phyloP scores from a whole-genome alignment of 805 yeast genomes.

The Metschnikowia lochheadii region DNA sequence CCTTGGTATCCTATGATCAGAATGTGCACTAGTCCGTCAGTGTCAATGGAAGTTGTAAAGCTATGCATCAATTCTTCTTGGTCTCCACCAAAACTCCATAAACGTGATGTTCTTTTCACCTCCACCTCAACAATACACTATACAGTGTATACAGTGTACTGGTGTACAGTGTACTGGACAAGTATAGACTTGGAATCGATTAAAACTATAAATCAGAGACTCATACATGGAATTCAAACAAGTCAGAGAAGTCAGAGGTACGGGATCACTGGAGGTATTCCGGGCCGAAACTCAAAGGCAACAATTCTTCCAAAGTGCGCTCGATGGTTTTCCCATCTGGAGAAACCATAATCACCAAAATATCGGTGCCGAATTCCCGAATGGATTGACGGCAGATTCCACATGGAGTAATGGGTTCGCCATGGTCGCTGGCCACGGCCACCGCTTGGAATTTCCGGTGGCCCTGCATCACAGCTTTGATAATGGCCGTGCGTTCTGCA shows the following conservation, averaged over 20 bases:
- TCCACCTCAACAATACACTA: no score
- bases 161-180: no score
- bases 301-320: constrained; percentile 54
- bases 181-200: no score
- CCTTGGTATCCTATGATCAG: constrained; percentile 50
- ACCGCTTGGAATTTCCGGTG: constrained; percentile 48
- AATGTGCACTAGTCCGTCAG: constrained; percentile 61
- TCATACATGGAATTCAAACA: no score
- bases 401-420: constrained; percentile 73
- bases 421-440: constrained; percentile 61
- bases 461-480: constrained; percentile 36
- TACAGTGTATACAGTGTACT: no score
- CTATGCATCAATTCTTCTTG: constrained; percentile 49
- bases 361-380: constrained; percentile 65
- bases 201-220: no score
- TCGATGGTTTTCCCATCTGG: constrained; percentile 42
- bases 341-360: constrained; percentile 69
- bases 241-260: no score
- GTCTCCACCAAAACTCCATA: constrained; percentile 68
- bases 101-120: constrained; percentile 85
- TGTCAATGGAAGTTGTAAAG: constrained; percentile 39
- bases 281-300: constrained; percentile 89
- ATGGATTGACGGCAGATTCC: constrained; percentile 92
- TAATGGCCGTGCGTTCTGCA: constrained; percentile 38
- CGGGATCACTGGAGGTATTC: constrained; percentile 34